Conservation (phyloP, 495 filamentous ascomycete species). For the Collariella sp. region DNA sequence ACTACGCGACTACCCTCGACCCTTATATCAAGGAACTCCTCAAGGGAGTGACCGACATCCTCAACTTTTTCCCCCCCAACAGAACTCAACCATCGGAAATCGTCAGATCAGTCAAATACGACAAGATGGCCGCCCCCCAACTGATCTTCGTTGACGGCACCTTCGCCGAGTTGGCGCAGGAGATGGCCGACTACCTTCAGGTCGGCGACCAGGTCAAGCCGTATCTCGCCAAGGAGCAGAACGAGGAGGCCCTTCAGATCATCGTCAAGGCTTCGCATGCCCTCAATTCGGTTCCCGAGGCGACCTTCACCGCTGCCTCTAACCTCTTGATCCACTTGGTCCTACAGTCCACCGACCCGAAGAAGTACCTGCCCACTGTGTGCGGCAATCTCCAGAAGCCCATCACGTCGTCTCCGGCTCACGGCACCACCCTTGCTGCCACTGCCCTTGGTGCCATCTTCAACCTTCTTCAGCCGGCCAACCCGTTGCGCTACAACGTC, state of each 20-base stretch:
- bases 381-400: conserved; percentile 83
- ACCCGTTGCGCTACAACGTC: conserved; percentile 79
- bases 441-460: conserved; percentile 89
- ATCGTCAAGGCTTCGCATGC: conserved; percentile 63
- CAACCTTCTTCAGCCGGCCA: conserved; percentile 73
- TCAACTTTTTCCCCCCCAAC: conserved; percentile 5
- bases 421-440: conserved; percentile 76
- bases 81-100: neutral
- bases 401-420: conserved; percentile 71
- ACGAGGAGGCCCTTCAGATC: conserved; percentile 82
- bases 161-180: conserved; percentile 80
- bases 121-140: conserved; percentile 32
- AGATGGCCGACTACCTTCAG: conserved; percentile 78
- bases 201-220: conserved; percentile 61
- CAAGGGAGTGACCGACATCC: neutral
- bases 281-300: conserved; percentile 80
- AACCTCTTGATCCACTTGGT: conserved; percentile 92
- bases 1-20: neutral
- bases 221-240: conserved; percentile 60
- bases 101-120: conserved; percentile 2
- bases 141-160: conserved; percentile 79
- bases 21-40: conserved; percentile 5
- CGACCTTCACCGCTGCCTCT: conserved; percentile 89
- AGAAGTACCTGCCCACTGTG: conserved; percentile 76
- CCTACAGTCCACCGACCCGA: conserved; percentile 68